Percentiles rank a stretch among this genome's conserved stretches.
phyloP scores from a whole-genome alignment of 352 stramenopile genomes.

The Pythium sp. region DNA sequence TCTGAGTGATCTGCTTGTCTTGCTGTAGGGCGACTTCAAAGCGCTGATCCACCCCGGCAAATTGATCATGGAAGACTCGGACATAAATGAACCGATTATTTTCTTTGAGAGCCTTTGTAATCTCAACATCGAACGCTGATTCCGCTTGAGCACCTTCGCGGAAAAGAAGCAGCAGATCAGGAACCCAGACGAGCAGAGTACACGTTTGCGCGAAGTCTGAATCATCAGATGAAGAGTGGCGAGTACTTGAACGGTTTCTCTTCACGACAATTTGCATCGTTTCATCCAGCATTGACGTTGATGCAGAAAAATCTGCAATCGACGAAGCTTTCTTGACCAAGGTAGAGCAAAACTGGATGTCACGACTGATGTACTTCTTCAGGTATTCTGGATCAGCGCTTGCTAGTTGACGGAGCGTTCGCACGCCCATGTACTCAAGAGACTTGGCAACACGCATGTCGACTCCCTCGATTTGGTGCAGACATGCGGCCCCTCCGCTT shows the following conservation, averaged over 20 bases:
- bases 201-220: constrained; percentile 8
- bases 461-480: constrained; percentile 25
- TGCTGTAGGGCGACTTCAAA: constrained; percentile 12
- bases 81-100: constrained; percentile 16
- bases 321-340: constrained; percentile 17
- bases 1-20: background rate
- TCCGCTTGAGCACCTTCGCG: constrained; percentile 14
- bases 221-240: too few relatives aligned
- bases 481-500: constrained; percentile 4
- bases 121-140: background rate
- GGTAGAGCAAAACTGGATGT: constrained; percentile 15
- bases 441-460: constrained; percentile 16
- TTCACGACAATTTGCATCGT: constrained; percentile 9
- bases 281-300: background rate
- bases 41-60: constrained; percentile 24
- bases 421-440: constrained; percentile 30
- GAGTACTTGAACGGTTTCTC: background rate
- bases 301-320: constrained; percentile 22
- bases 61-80: constrained; percentile 24
- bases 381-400: constrained; percentile 16
- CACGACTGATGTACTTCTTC: constrained; percentile 18
- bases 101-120: constrained; percentile 6
- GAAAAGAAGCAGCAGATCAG: constrained; percentile 19
- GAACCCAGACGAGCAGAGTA: constrained; percentile 16
- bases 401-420: constrained; percentile 26